phyloP scores from a whole-genome alignment of 495 filamentous ascomycete genomes.

The Neurospora tetraspora region DNA sequence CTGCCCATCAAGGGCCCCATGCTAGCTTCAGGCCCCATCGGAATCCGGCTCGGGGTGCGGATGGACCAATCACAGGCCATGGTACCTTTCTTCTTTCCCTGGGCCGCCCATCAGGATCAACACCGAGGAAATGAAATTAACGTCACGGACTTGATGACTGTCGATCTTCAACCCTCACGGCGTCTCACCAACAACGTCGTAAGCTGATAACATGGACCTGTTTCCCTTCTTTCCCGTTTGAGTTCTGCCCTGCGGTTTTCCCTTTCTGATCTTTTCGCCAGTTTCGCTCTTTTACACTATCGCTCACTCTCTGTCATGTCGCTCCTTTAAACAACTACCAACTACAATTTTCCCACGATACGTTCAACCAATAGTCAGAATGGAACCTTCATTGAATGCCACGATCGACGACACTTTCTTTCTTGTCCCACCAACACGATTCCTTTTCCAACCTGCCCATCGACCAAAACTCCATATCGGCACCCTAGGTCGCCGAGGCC shows the following conservation, averaged over 20 bases:
- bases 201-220: background rate
- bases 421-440: background rate
- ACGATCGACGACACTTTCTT: background rate
- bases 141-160: background rate
- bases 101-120: background rate
- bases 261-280: background rate
- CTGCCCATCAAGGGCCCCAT: background rate
- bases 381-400: background rate
- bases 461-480: slow-evolving; percentile 1
- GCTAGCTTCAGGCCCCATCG: background rate
- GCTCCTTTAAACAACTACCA: background rate
- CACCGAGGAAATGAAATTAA: background rate
- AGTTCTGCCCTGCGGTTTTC: background rate
- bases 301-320: background rate
- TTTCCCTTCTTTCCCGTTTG: background rate
- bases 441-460: slow-evolving; percentile 6
- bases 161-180: background rate
- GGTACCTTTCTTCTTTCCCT: background rate
- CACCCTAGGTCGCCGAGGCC: background rate
- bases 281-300: background rate
- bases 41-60: background rate
- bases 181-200: background rate
- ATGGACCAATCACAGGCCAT: background rate
- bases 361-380: background rate
- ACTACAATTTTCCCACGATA: background rate